Evolutionary conservation across 208 protist genomes (phyloP).

Genomic region (Acanthamoeba rhysodes): DNA sequence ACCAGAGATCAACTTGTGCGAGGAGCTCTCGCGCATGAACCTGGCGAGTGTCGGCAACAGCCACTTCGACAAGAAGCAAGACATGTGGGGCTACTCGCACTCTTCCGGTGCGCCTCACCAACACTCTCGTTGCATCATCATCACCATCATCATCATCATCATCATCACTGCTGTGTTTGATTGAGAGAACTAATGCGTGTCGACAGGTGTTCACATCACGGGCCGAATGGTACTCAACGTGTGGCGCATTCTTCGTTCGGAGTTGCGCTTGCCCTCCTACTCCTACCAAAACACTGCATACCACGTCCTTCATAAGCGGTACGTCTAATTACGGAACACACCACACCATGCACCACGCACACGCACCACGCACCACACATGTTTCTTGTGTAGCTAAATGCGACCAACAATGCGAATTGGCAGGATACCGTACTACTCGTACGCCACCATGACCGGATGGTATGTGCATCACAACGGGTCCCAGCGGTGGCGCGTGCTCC

Average conservation of each 20-base stretch:
- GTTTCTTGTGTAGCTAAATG: background rate
- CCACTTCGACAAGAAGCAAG: constrained; percentile 71
- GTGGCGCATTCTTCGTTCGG: constrained; percentile 89
- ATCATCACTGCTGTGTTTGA: too few species aligned
- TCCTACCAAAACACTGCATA: constrained; percentile 86
- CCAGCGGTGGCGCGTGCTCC: constrained; percentile 79
- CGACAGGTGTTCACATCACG: constrained; percentile 79
- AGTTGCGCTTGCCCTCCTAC: constrained; percentile 89
- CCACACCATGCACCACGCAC: background rate
- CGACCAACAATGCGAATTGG: background rate
- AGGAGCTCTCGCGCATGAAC: constrained; percentile 75
- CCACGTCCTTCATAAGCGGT: constrained; percentile 85
- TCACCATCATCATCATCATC: too few species aligned
- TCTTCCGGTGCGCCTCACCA: constrained; percentile 66
- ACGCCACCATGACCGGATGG: constrained; percentile 82
- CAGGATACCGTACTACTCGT: constrained; percentile 80
- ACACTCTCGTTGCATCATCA: too few species aligned
- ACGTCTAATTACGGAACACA: background rate
- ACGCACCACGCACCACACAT: background rate
- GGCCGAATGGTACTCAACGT: constrained; percentile 90
- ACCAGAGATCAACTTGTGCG: constrained; percentile 72
- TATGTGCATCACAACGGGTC: constrained; percentile 63
- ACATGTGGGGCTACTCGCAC: constrained; percentile 81
- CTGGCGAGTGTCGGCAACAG: constrained; percentile 57
- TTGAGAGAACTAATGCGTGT: too few species aligned